Evolutionary conservation across 139 green algal genomes (phyloP).

Genomic region (Monoraphidium neglectum): DNA sequence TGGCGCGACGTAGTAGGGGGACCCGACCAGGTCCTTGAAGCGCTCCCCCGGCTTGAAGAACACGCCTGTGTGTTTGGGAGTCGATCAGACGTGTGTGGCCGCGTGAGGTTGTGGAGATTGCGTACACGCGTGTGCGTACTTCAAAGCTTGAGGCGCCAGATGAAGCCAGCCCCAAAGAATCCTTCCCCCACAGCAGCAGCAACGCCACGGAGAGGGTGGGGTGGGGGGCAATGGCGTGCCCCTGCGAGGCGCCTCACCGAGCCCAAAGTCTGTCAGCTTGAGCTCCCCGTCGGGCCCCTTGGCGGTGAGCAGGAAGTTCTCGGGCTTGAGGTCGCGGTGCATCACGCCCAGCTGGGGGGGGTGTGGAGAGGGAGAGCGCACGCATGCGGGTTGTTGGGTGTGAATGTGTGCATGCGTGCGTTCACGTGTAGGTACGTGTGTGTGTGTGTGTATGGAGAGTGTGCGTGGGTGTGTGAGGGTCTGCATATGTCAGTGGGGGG

Average conservation of each 20-base stretch:
- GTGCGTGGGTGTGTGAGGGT: too few species aligned
- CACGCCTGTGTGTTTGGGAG: slow-evolving; percentile 49
- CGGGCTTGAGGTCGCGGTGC: slow-evolving; percentile 79
- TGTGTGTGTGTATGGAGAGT: too few species aligned
- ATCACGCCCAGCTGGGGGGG: slow-evolving; percentile 90
- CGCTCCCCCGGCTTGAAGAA: slow-evolving; percentile 91
- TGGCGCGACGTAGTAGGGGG: slow-evolving; percentile 77
- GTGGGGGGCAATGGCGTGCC: neutral
- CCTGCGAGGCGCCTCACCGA: slow-evolving; percentile 40
- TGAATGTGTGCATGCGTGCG: neutral
- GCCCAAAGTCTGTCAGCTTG: slow-evolving; percentile 94
- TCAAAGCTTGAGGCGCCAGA: too few species aligned
- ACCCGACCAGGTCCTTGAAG: slow-evolving; percentile 84
- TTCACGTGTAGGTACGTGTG: too few species aligned
- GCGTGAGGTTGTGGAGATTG: too few species aligned
- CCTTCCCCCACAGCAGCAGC: neutral
- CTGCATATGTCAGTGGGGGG: too few species aligned
- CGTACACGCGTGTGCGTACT: too few species aligned
- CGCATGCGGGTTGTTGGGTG: too few species aligned
- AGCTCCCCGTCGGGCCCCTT: slow-evolving; percentile 49
- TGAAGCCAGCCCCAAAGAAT: too few species aligned
- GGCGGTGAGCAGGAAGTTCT: slow-evolving; percentile 96
- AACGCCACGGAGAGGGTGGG: neutral
- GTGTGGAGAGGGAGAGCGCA: slow-evolving; percentile 20
- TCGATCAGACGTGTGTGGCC: too few species aligned